Conservation (phyloP, 1,139 yeast species). For the Nakaseomyces kungkrabaensis region DNA sequence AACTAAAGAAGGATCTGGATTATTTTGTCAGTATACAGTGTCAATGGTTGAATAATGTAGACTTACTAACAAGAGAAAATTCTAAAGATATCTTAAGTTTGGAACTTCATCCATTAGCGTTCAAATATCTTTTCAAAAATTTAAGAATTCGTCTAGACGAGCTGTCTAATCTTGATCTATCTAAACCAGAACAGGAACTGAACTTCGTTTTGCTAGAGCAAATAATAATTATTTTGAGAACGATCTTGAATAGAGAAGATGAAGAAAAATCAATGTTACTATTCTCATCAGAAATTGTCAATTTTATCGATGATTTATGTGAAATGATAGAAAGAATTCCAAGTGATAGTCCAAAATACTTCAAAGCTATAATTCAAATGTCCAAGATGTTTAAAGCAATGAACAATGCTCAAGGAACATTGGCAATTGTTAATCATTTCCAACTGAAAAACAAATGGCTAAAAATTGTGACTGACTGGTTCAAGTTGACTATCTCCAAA, state of each 20-base stretch:
- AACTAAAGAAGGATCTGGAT: slow-evolving; percentile 40
- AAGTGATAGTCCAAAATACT: slow-evolving; percentile 32
- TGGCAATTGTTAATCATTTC: slow-evolving; percentile 46
- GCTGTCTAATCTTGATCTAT: slow-evolving; percentile 23
- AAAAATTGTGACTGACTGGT: slow-evolving; percentile 54
- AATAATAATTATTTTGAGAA: slow-evolving; percentile 33
- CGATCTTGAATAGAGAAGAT: slow-evolving; percentile 35
- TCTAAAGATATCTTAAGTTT: slow-evolving; percentile 39
- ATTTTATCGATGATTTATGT: slow-evolving; percentile 31
- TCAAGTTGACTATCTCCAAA: slow-evolving; percentile 42
- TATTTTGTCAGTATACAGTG: slow-evolving; percentile 37
- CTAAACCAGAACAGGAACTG: slow-evolving; percentile 17
- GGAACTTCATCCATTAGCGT: slow-evolving; percentile 37
- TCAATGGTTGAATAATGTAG: slow-evolving; percentile 39
- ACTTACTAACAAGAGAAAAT: slow-evolving; percentile 43
- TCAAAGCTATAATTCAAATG: slow-evolving; percentile 47
- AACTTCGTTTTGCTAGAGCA: slow-evolving; percentile 33
- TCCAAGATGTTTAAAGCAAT: slow-evolving; percentile 46
- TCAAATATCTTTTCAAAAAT: slow-evolving; percentile 31
- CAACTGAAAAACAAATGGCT: slow-evolving; percentile 52
- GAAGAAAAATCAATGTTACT: slow-evolving; percentile 28
- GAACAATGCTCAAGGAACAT: slow-evolving; percentile 37
- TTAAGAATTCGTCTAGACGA: slow-evolving; percentile 16
- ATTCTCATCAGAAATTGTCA: slow-evolving; percentile 35
- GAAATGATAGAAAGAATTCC: slow-evolving; percentile 32